Evolutionary conservation across 2,329 filamentous ascomycete genomes (phyloP).

Genomic region (Fusarium subtropicale): DNA sequence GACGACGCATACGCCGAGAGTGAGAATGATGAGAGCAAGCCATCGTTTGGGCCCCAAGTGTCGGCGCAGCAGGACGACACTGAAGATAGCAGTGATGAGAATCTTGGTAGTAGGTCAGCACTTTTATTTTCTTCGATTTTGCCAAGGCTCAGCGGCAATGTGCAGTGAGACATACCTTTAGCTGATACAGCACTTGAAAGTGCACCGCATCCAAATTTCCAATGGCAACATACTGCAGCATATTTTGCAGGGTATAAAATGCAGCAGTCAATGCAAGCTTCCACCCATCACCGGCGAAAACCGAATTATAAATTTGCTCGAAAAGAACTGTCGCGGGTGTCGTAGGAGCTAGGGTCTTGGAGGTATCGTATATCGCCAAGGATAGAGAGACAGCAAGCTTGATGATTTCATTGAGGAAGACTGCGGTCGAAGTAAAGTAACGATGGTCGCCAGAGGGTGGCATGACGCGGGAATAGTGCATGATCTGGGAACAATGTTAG

Average conservation of each 20-base stretch:
- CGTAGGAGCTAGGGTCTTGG: constrained; percentile 78
- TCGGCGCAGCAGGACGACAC: constrained; percentile 79
- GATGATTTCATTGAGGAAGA: constrained; percentile 92
- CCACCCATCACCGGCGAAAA: constrained; percentile 94
- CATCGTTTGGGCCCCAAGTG: constrained; percentile 79
- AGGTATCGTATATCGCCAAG: constrained; percentile 88
- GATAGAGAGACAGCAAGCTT: constrained; percentile 89
- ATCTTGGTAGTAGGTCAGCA: constrained; percentile 62
- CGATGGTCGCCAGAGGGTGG: constrained; percentile 83
- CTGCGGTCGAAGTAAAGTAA: constrained; percentile 93
- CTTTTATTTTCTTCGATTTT: neutral
- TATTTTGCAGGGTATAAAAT: constrained; percentile 91
- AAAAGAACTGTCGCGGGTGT: constrained; percentile 85
- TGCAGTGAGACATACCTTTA: constrained; percentile 70
- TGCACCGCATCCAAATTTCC: constrained; percentile 92
- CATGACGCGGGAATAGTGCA: constrained; percentile 97
- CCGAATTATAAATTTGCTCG: constrained; percentile 79
- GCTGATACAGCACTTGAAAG: constrained; percentile 92
- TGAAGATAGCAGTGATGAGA: constrained; percentile 88
- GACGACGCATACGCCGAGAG: constrained; percentile 85
- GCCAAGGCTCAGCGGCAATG: neutral
- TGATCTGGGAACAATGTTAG: constrained; percentile 66
- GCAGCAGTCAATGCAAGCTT: constrained; percentile 90
- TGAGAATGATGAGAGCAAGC: constrained; percentile 82
- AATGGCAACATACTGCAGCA: constrained; percentile 91